Evolutionary conservation across 1,139 yeast genomes (phyloP).

Genomic region (Candida sp.): DNA sequence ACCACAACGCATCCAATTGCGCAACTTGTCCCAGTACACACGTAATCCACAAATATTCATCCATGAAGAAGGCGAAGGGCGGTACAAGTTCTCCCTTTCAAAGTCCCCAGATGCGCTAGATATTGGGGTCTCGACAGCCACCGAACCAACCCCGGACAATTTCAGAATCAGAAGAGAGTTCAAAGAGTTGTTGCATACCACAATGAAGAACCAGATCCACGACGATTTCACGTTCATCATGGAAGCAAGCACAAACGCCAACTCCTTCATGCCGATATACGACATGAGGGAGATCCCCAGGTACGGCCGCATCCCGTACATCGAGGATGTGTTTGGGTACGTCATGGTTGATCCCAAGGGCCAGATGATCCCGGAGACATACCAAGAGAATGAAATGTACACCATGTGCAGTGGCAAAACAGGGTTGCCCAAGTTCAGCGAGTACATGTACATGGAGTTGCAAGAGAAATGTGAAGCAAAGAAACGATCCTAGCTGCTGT

Average conservation of each 20-base stretch:
- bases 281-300: conserved; percentile 73
- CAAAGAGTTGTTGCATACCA: conserved; percentile 28
- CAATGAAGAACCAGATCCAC: conserved; percentile 28
- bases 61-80: conserved; percentile 19
- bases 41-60: conserved; percentile 30
- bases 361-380: conserved; percentile 56
- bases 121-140: conserved; percentile 25
- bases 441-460: conserved; percentile 51
- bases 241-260: conserved; percentile 67
- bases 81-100: conserved; percentile 20
- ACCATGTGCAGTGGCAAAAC: conserved; percentile 54
- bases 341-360: conserved; percentile 63
- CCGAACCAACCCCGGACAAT: conserved; percentile 22
- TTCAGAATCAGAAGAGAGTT: conserved; percentile 34
- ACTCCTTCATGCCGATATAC: conserved; percentile 68
- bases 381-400: conserved; percentile 64
- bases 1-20: conserved; percentile 2
- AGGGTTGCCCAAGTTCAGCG: conserved; percentile 65
- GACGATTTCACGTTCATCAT: conserved; percentile 62
- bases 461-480: conserved; percentile 20
- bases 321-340: conserved; percentile 76
- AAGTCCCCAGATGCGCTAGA: conserved; percentile 30
- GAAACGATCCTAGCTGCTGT: background rate
- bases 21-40: conserved; percentile 16
- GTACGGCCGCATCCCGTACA: conserved; percentile 72